These are phyloP conservation scores for Emmonsia crescens DNA, from an alignment of 2,329 filamentous ascomycete species.

Conservation along the genomic window DNA sequence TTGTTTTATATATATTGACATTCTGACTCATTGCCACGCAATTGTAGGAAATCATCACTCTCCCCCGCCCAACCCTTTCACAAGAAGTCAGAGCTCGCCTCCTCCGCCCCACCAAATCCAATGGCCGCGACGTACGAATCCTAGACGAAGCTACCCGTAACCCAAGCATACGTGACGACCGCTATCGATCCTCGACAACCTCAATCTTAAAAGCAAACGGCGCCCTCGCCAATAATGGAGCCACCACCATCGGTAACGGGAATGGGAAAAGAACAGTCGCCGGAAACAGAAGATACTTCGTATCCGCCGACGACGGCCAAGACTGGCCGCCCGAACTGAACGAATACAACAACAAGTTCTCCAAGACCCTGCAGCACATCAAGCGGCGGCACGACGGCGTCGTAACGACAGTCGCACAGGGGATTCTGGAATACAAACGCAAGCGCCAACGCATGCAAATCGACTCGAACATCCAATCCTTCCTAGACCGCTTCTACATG, in stretches of 20 bases:
- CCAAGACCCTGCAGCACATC: slow-evolving; percentile 80
- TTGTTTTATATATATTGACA: slow-evolving; percentile 15
- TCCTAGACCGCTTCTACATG: slow-evolving; percentile 99
- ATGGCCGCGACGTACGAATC: slow-evolving; percentile 52
- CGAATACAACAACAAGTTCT: slow-evolving; percentile 87
- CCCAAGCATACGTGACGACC: slow-evolving; percentile 74
- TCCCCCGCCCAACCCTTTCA: slow-evolving; percentile 66
- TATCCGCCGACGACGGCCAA: slow-evolving; percentile 73
- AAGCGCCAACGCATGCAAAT: slow-evolving; percentile 96
- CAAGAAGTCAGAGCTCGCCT: slow-evolving; percentile 68
- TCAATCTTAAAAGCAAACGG: slow-evolving; percentile 29
- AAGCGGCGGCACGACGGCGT: slow-evolving; percentile 94
- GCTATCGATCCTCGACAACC: slow-evolving; percentile 51
- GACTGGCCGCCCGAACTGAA: slow-evolving; percentile 92
- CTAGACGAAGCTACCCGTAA: slow-evolving; percentile 79
- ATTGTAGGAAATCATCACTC: slow-evolving; percentile 69
- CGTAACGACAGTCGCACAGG: slow-evolving; percentile 95
- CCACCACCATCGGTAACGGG: slow-evolving; percentile 33
- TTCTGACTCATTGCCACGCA: slow-evolving; percentile 1
- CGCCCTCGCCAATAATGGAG: slow-evolving; percentile 33
- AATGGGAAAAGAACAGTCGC: slow-evolving; percentile 43
- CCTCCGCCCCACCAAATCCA: slow-evolving; percentile 41
- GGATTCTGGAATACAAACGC: slow-evolving; percentile 95
- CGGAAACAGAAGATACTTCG: slow-evolving; percentile 66
- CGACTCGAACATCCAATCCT: slow-evolving; percentile 91